A percentile compares a stretch with the other conserved stretches of the same genome.
Conservation (phyloP, 1,284 basidiomycete species). For the Trametes hirsuta region DNA sequence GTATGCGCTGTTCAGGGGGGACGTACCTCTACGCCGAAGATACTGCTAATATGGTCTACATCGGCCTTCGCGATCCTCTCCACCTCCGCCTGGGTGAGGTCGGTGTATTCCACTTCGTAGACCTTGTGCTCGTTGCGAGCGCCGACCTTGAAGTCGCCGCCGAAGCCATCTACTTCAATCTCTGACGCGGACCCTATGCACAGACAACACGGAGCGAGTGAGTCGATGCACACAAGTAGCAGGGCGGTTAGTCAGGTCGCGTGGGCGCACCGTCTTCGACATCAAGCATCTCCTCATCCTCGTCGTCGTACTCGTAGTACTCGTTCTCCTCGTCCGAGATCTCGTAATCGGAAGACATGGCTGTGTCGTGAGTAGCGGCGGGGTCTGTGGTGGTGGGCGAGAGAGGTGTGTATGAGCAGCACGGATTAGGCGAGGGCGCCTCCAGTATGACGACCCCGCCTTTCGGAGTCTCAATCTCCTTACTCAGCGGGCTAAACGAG, state of each 20-base stretch:
- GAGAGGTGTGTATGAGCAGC: slow-evolving; percentile 17
- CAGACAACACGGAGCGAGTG: slow-evolving; percentile 3
- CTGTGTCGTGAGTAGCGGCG: slow-evolving; percentile 1
- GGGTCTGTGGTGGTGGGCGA: slow-evolving; percentile 11
- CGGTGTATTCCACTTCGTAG: slow-evolving; percentile 79
- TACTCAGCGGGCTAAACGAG: slow-evolving; percentile 5
- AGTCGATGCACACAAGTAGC: not conserved
- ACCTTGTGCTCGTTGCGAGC: slow-evolving; percentile 65
- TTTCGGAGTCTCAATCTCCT: slow-evolving; percentile 17
- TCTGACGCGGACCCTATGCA: slow-evolving; percentile 52
- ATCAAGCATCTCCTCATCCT: slow-evolving; percentile 69
- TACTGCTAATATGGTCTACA: slow-evolving; percentile 81
- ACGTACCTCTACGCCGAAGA: slow-evolving; percentile 81
- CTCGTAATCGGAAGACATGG: slow-evolving; percentile 77
- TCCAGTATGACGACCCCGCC: slow-evolving; percentile 6
- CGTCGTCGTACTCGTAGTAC: slow-evolving; percentile 69
- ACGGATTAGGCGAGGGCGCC: slow-evolving; percentile 21
- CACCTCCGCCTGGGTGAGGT: slow-evolving; percentile 74
- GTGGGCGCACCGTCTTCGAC: slow-evolving; percentile 49
- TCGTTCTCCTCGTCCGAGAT: slow-evolving; percentile 70
- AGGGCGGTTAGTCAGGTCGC: slow-evolving; percentile 4
- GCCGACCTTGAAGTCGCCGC: slow-evolving; percentile 62
- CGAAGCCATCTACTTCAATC: slow-evolving; percentile 65
- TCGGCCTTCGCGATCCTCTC: slow-evolving; percentile 78
- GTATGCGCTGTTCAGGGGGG: not conserved